Percentiles rank a stretch among this genome's conserved stretches.
Evolutionary conservation across 164 flowering plant genomes (phyloP).

Genomic region (Vitis rupestris): DNA sequence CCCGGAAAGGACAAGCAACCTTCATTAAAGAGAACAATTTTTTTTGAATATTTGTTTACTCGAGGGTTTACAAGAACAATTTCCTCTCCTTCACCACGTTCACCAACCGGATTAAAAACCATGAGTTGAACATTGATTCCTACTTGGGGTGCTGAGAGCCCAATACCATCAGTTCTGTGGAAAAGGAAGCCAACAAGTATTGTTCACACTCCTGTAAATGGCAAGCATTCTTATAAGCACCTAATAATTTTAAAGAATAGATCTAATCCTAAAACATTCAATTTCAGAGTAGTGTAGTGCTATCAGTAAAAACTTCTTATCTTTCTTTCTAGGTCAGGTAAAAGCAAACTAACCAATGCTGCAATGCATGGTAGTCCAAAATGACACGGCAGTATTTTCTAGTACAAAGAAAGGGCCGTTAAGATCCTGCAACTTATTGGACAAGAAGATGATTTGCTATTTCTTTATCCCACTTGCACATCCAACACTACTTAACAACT

Average conservation of each 20-base stretch:
- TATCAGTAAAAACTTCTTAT: too few species aligned
- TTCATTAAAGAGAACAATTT: slow-evolving; percentile 61
- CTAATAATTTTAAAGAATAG: neutral
- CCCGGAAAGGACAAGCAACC: slow-evolving; percentile 97
- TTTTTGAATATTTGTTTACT: slow-evolving; percentile 60
- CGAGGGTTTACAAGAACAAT: slow-evolving; percentile 90
- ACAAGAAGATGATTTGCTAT: too few species aligned
- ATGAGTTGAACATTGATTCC: slow-evolving; percentile 91
- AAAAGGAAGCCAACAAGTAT: slow-evolving; percentile 44
- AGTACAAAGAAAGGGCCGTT: too few species aligned
- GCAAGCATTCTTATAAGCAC: slow-evolving; percentile 14
- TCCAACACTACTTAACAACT: too few species aligned
- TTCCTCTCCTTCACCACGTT: slow-evolving; percentile 91
- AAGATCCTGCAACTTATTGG: too few species aligned
- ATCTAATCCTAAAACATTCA: too few species aligned
- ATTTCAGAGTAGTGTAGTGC: too few species aligned
- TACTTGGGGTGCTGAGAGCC: slow-evolving; percentile 99
- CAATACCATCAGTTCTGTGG: slow-evolving; percentile 95
- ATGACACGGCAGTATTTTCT: too few species aligned
- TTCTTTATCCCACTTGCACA: too few species aligned
- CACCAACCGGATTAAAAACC: slow-evolving; percentile 92
- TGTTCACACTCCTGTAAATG: slow-evolving; percentile 41
- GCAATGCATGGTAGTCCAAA: too few species aligned
- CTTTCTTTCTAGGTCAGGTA: too few species aligned
- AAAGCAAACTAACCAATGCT: too few species aligned